These are phyloP conservation scores for Chrysanthemum seticuspe DNA, from an alignment of 129 eudicot genomes.

Conservation along the genomic window DNA sequence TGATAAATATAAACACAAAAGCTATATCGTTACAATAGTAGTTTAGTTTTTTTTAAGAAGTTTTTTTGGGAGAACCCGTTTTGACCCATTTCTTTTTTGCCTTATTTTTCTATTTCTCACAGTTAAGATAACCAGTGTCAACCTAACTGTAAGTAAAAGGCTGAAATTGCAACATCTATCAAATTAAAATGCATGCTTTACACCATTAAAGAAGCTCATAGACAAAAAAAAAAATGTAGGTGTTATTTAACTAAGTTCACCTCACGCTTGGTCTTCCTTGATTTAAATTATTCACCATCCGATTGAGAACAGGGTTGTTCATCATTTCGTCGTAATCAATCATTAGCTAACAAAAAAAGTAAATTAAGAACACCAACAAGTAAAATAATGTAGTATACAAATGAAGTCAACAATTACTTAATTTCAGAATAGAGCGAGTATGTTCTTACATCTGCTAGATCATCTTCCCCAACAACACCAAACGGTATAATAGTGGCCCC, in stretches of 20 bases:
- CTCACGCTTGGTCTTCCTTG: slow-evolving; percentile 6
- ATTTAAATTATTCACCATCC: not conserved
- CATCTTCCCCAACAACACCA: slow-evolving; percentile 22
- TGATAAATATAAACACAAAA: not conserved
- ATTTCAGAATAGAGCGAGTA: not conserved
- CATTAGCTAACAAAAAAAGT: not conserved
- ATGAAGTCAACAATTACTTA: not conserved
- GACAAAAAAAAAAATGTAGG: not conserved
- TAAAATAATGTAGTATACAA: not conserved
- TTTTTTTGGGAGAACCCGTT: too few relatives aligned
- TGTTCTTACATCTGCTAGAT: slow-evolving; percentile 13
- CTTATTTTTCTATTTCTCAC: too few relatives aligned
- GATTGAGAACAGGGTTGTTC: not conserved
- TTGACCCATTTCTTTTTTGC: not conserved
- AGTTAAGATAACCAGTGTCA: not conserved
- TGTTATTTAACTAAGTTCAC: not conserved
- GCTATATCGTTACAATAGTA: too few relatives aligned
- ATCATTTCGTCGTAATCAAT: not conserved
- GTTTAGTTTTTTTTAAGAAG: too few relatives aligned
- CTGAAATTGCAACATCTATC: not conserved
- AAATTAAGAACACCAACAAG: not conserved
- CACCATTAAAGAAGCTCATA: not conserved
- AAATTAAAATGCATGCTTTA: not conserved
- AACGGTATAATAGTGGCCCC: slow-evolving; percentile 25
- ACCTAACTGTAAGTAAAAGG: not conserved